Evolutionary conservation across 495 filamentous ascomycete genomes (phyloP).

Genomic region (Penicillium simplicissimum): DNA sequence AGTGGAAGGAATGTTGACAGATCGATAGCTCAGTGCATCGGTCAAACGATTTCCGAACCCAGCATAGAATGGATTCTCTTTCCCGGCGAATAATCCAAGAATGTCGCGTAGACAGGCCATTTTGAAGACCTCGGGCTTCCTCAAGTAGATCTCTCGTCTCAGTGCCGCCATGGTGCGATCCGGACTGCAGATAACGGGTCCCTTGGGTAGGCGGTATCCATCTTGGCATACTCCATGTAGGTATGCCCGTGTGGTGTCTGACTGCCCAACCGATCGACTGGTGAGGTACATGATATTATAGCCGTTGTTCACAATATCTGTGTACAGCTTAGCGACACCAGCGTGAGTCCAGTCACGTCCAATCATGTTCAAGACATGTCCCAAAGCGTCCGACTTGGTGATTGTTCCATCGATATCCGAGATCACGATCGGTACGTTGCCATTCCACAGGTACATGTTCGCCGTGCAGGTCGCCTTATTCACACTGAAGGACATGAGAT

Average conservation of each 20-base stretch:
- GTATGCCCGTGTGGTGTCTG: constrained; percentile 89
- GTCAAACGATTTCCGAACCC: constrained; percentile 97
- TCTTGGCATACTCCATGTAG: constrained; percentile 88
- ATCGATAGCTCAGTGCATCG: constrained; percentile 92
- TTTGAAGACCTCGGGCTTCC: constrained; percentile 98
- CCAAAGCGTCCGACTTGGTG: constrained; percentile 95
- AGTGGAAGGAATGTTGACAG: constrained; percentile 88
- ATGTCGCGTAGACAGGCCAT: constrained; percentile 98
- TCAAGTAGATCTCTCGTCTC: constrained; percentile 88
- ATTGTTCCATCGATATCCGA: constrained; percentile 99
- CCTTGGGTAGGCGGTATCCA: constrained; percentile 79
- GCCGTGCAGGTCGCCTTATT: constrained; percentile 90
- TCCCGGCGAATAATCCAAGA: constrained; percentile 76
- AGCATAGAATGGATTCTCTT: constrained; percentile 86
- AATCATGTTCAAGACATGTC: constrained; percentile 97
- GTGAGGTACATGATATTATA: constrained; percentile 99
- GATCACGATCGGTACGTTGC: constrained; percentile 90
- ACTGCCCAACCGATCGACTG: constrained; percentile 87
- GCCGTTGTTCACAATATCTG: constrained; percentile 91
- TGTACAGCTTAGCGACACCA: constrained; percentile 95
- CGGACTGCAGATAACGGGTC: constrained; percentile 91
- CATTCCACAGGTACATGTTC: constrained; percentile 88
- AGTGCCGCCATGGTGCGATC: constrained; percentile 96
- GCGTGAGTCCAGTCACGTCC: constrained; percentile 97
- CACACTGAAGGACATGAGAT: constrained; percentile 93